These are phyloP conservation scores for Russula griseocarnosa DNA, from an alignment of 768 basidiomycete genomes.

Conservation along the genomic window DNA sequence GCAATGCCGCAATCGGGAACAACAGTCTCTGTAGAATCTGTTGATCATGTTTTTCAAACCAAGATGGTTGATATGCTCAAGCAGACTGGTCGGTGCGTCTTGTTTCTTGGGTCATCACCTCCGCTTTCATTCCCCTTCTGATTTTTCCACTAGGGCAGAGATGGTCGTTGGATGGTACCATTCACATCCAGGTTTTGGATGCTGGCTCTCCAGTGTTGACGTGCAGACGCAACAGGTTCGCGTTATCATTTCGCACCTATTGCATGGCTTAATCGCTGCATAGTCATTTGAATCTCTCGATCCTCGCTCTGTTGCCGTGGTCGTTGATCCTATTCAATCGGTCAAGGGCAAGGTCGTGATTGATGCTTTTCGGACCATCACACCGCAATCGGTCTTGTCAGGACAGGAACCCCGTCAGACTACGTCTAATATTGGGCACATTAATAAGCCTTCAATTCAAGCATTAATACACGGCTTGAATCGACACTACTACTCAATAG, in stretches of 20 bases:
- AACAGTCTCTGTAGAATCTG: conserved; percentile 95
- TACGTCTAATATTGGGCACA: conserved; percentile 96
- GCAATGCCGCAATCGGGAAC: conserved; percentile 99
- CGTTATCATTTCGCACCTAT: conserved; percentile 17
- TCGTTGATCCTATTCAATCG: conserved; percentile 97
- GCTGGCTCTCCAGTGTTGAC: conserved; percentile 98
- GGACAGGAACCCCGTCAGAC: conserved; percentile 96
- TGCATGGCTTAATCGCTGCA: conserved; percentile 8
- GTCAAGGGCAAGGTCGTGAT: conserved; percentile 99
- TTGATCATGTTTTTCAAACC: conserved; percentile 97
- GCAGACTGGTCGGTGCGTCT: conserved; percentile 87
- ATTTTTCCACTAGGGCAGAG: conserved; percentile 60
- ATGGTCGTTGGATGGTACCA: conserved; percentile 99
- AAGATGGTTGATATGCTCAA: conserved; percentile 99
- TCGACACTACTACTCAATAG: conserved; percentile 96
- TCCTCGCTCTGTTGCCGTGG: conserved; percentile 90
- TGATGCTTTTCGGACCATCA: conserved; percentile 97
- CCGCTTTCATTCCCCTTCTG: neutral
- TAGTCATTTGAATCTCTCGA: conserved; percentile 97
- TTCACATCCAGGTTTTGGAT: conserved; percentile 98
- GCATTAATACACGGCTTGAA: conserved; percentile 97
- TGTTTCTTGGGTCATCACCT: neutral
- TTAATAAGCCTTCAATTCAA: conserved; percentile 99
- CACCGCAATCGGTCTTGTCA: conserved; percentile 81
- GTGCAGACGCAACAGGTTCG: conserved; percentile 96